These are phyloP conservation scores for Streptanthus diversifolius DNA, from an alignment of 345 rosid genomes.

Conservation along the genomic window DNA sequence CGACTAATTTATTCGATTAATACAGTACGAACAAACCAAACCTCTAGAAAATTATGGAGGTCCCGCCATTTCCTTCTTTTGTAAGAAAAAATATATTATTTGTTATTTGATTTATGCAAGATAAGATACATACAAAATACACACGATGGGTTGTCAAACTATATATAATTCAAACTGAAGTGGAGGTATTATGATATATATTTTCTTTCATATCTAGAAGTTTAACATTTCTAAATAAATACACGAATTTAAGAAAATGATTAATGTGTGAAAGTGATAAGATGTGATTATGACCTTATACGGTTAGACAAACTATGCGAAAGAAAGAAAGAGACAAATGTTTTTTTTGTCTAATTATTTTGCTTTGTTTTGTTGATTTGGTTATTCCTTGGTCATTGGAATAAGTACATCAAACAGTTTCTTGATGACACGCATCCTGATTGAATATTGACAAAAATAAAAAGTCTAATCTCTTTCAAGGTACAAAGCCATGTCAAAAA, in stretches of 20 bases:
- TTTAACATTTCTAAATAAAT: not conserved
- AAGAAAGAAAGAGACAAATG: constrained; percentile 14
- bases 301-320: constrained; percentile 11
- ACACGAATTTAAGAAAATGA: not conserved
- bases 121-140: constrained; percentile 7
- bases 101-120: constrained; percentile 16
- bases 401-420: not conserved
- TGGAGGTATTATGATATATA: not conserved
- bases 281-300: not conserved
- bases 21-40: constrained; percentile 33
- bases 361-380: constrained; percentile 15
- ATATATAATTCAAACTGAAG: not conserved
- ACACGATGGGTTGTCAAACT: constrained; percentile 21
- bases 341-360: not conserved
- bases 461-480: not conserved
- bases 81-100: not conserved
- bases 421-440: constrained; percentile 2
- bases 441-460: not conserved
- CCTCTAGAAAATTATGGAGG: constrained; percentile 36
- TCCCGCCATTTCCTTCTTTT: constrained; percentile 38
- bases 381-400: constrained; percentile 23
- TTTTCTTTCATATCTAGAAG: constrained; percentile 1
- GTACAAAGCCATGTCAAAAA: no score
- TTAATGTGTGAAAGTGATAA: not conserved
- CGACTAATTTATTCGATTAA: constrained; percentile 31